Conservation (phyloP, 2,329 filamentous ascomycete species). For the Aspergillus neotritici region DNA sequence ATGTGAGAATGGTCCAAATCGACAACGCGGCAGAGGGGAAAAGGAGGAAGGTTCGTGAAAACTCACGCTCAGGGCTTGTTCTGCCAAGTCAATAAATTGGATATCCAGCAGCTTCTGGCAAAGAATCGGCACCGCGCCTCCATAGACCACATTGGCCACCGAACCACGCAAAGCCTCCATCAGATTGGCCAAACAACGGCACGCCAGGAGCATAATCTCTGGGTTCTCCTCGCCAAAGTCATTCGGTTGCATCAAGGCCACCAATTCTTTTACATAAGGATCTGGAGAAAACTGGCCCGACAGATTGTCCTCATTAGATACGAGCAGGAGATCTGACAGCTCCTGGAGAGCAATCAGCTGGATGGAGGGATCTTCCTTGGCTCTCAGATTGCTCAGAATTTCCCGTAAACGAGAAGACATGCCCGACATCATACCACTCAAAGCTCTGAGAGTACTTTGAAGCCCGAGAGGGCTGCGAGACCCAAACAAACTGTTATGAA, state of each 20-base stretch:
- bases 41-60: not conserved
- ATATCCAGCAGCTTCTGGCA: constrained; percentile 96
- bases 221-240: constrained; percentile 85
- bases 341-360: constrained; percentile 92
- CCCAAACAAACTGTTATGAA: constrained; percentile 60
- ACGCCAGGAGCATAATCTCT: constrained; percentile 95
- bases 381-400: constrained; percentile 67
- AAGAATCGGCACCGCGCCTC: constrained; percentile 88
- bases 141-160: constrained; percentile 92
- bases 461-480: constrained; percentile 59
- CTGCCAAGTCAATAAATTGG: constrained; percentile 92
- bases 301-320: constrained; percentile 94
- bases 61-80: constrained; percentile 80
- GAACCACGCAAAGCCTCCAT: constrained; percentile 95
- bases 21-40: not conserved
- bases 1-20: constrained; percentile 3
- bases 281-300: constrained; percentile 93
- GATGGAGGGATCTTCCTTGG: constrained; percentile 77
- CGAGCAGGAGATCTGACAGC: constrained; percentile 83
- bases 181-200: constrained; percentile 88
- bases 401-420: constrained; percentile 74
- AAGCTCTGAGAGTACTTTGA: constrained; percentile 73
- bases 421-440: constrained; percentile 88
- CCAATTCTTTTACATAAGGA: constrained; percentile 89
- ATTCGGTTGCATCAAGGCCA: constrained; percentile 83